Conservation (phyloP, 768 basidiomycete species). For the Pleurotus giganteus region DNA sequence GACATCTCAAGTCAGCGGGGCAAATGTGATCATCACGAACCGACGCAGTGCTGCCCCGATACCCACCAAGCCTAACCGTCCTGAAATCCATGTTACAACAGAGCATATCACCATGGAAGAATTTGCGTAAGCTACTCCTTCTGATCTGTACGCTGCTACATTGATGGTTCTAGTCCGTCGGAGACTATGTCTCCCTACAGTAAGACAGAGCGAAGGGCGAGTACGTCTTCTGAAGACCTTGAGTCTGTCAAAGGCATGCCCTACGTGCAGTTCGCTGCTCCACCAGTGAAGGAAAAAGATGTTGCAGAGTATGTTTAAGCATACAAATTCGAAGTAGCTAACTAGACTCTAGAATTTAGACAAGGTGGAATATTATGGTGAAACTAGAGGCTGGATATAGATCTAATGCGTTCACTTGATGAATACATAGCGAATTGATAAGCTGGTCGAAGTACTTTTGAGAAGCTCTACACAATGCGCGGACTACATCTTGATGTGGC, state of each 20-base stretch:
- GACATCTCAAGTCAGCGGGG: constrained; percentile 30
- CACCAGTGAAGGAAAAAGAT: constrained; percentile 8
- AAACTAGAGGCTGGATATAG: not conserved
- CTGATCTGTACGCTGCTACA: not conserved
- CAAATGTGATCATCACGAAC: constrained; percentile 23
- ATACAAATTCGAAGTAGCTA: constrained; percentile 2
- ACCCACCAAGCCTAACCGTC: constrained; percentile 34
- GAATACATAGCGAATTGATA: not conserved
- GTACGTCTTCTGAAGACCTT: constrained; percentile 14
- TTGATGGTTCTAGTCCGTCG: constrained; percentile 12
- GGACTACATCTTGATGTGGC: too few species aligned
- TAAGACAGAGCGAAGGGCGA: constrained; percentile 14
- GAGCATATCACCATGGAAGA: constrained; percentile 62
- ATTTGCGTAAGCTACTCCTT: constrained; percentile 37
- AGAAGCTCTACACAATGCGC: too few species aligned
- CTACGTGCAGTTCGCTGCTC: constrained; percentile 2
- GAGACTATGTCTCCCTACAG: constrained; percentile 21
- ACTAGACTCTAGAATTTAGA: not conserved
- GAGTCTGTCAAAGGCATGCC: constrained; percentile 7
- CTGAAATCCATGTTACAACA: constrained; percentile 56
- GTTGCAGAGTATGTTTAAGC: constrained; percentile 8
- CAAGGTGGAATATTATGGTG: not conserved
- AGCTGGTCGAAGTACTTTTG: not conserved
- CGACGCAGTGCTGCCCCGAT: constrained; percentile 26
- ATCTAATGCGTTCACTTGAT: not conserved